These are phyloP conservation scores for Pezizomycotina sp. DNA, from an alignment of 2,329 filamentous ascomycete genomes.

Conservation along the genomic window DNA sequence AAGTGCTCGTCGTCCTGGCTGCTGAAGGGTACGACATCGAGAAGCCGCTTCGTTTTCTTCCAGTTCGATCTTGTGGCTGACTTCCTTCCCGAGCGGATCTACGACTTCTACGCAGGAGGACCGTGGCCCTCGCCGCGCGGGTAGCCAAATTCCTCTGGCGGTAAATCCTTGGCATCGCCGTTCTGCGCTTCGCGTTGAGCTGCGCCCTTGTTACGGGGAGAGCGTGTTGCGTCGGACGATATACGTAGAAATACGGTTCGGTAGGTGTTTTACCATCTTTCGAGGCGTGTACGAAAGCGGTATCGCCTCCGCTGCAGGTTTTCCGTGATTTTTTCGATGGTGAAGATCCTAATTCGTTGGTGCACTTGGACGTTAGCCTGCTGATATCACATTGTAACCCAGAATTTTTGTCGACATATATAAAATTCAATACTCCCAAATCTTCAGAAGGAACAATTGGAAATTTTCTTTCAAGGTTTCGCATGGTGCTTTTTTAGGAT, in stretches of 20 bases:
- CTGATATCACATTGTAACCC: too few relatives aligned
- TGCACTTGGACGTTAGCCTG: slow-evolving; percentile 25
- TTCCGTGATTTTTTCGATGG: slow-evolving; percentile 68
- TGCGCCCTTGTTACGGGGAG: slow-evolving; percentile 57
- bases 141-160: slow-evolving; percentile 75
- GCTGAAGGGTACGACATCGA: slow-evolving; percentile 68
- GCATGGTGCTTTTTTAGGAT: too few relatives aligned
- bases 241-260: slow-evolving; percentile 85
- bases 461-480: slow-evolving; percentile 32
- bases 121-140: slow-evolving; percentile 67
- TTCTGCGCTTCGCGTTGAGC: slow-evolving; percentile 64
- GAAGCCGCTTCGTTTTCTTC: slow-evolving; percentile 84
- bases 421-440: too few relatives aligned
- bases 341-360: slow-evolving; percentile 80
- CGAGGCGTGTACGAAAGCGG: slow-evolving; percentile 80
- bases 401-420: too few relatives aligned
- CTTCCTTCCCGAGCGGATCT: slow-evolving; percentile 62
- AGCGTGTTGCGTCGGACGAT: slow-evolving; percentile 87
- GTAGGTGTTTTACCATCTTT: slow-evolving; percentile 78
- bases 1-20: slow-evolving; percentile 81
- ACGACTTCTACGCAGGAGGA: slow-evolving; percentile 88
- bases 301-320: slow-evolving; percentile 77
- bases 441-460: slow-evolving; percentile 99
- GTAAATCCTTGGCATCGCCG: slow-evolving; percentile 51
- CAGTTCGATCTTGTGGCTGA: slow-evolving; percentile 64